These are phyloP conservation scores for Hibiscus tridactylites DNA, from an alignment of 345 rosid species.

Conservation along the genomic window DNA sequence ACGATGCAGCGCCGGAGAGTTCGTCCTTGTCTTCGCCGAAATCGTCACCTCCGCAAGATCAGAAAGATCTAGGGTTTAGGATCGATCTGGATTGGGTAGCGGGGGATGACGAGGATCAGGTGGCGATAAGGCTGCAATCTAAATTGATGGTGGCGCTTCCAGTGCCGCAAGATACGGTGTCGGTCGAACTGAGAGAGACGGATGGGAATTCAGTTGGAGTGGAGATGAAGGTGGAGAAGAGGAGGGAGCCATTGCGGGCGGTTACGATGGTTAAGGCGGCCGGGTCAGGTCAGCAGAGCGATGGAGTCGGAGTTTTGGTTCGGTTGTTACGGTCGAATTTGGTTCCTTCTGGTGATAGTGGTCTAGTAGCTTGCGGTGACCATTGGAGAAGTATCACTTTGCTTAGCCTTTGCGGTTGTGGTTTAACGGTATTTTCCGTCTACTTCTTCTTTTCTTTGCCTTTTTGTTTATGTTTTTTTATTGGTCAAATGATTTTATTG, in stretches of 20 bases:
- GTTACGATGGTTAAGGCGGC: constrained; percentile 52
- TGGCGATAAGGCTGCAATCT: constrained; percentile 75
- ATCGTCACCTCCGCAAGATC: constrained; percentile 43
- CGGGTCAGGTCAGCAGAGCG: constrained; percentile 83
- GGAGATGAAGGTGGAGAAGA: constrained; percentile 69
- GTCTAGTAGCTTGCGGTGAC: constrained; percentile 36
- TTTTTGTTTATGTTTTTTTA: constrained; percentile 6
- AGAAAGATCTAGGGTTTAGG: constrained; percentile 55
- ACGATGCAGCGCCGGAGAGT: constrained; percentile 33
- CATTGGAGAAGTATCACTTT: constrained; percentile 80
- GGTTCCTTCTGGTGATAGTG: constrained; percentile 32
- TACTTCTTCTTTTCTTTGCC: neutral
- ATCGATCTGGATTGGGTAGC: constrained; percentile 90
- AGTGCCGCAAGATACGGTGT: constrained; percentile 69
- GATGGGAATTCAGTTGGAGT: constrained; percentile 39
- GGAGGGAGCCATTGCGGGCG: constrained; percentile 70
- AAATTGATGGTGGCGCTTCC: constrained; percentile 95
- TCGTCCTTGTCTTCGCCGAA: constrained; percentile 27
- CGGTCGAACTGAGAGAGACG: constrained; percentile 39
- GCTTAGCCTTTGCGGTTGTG: constrained; percentile 67
- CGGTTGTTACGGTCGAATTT: constrained; percentile 61
- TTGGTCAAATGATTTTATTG: constrained; percentile 8
- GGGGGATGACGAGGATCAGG: constrained; percentile 88
- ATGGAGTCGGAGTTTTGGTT: constrained; percentile 68
- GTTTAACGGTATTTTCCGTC: constrained; percentile 43